Percentiles rank a stretch among this genome's conserved stretches.
Conservation (phyloP, 306 rosid genomes). For the Herpetospermum pedunculosum region DNA sequence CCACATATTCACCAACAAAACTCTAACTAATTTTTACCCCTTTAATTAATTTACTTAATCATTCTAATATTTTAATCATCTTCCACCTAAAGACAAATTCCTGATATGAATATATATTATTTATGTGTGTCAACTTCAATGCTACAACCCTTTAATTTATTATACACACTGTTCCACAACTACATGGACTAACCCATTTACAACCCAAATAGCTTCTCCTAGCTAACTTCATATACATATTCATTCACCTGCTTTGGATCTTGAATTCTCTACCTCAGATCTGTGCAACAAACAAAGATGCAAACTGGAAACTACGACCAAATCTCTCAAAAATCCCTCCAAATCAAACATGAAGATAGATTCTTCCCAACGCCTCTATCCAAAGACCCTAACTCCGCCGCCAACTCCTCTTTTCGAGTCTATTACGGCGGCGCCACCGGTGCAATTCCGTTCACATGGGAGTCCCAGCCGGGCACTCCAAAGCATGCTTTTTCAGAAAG, state of each 20-base stretch:
- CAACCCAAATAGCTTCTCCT: neutral
- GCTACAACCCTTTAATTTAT: neutral
- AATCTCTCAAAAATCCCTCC: constrained; percentile 5
- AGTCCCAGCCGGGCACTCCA: constrained; percentile 52
- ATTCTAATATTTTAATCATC: neutral
- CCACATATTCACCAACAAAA: neutral
- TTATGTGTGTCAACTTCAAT: constrained; percentile 4
- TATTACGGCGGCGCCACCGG: constrained; percentile 43
- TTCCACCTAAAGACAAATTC: neutral
- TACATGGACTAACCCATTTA: neutral
- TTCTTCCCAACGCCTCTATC: constrained; percentile 19
- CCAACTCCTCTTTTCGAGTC: constrained; percentile 33
- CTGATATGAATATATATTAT: neutral
- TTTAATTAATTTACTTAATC: neutral
- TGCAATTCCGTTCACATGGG: constrained; percentile 45
- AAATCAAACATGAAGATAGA: constrained; percentile 12
- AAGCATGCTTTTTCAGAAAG: constrained; percentile 24
- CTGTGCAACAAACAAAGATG: constrained; percentile 5
- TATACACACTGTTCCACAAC: neutral
- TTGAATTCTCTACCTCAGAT: neutral
- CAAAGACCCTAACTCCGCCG: constrained; percentile 22
- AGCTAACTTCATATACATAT: neutral
- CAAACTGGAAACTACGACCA: neutral
- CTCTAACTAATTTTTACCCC: neutral
- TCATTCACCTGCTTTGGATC: constrained; percentile 1